Conservation (phyloP, 106 monocot species). For the Phalaenopsis equestris region DNA sequence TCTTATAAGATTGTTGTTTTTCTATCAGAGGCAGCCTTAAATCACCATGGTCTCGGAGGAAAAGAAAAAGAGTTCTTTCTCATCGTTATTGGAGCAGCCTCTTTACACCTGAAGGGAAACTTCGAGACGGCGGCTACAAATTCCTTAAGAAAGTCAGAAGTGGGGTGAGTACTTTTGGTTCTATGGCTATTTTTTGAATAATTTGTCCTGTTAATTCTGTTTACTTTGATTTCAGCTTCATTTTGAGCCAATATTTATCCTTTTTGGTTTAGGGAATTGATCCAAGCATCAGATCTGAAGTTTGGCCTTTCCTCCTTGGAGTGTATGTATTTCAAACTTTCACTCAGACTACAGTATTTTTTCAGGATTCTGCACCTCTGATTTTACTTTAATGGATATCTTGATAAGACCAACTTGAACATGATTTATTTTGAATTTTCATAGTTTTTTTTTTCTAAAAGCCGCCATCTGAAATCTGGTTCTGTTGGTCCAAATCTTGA, state of each 20-base stretch:
- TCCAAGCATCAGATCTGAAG: slow-evolving; percentile 69
- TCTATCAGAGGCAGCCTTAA: slow-evolving; percentile 49
- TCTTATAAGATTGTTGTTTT: neutral
- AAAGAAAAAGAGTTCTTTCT: slow-evolving; percentile 56
- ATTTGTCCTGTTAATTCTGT: neutral
- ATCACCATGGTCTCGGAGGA: slow-evolving; percentile 74
- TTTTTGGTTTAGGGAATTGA: slow-evolving; percentile 73
- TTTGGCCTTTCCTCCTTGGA: slow-evolving; percentile 96
- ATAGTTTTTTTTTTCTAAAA: neutral
- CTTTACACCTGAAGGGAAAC: slow-evolving; percentile 56
- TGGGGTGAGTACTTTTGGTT: slow-evolving; percentile 37
- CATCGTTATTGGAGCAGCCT: slow-evolving; percentile 37
- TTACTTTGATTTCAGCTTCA: neutral
- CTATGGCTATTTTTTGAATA: slow-evolving; percentile 2
- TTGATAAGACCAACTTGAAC: neutral
- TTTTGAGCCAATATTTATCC: neutral
- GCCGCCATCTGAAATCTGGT: neutral
- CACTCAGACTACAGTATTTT: neutral
- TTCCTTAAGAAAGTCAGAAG: slow-evolving; percentile 73
- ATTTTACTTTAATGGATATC: neutral
- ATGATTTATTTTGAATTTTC: neutral
- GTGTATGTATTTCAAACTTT: slow-evolving; percentile 52
- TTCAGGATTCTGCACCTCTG: neutral
- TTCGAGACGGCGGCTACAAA: slow-evolving; percentile 67
- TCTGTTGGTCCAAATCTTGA: neutral